Conservation (phyloP, 177 flowering plant species). For the Vitis hybrid region DNA sequence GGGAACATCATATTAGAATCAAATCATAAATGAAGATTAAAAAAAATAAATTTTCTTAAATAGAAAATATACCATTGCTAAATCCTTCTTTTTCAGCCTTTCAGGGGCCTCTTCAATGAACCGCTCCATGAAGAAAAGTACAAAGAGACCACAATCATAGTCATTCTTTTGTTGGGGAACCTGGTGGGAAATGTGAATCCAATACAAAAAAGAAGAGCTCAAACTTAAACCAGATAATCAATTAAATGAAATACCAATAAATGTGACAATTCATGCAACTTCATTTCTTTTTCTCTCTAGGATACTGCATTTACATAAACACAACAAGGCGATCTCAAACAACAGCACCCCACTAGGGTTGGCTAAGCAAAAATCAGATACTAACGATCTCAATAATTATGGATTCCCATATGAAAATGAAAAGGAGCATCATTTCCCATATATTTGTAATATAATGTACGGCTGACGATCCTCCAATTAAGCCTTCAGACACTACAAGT, state of each 20-base stretch:
- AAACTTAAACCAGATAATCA: constrained; percentile 4
- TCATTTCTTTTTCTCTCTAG: no score
- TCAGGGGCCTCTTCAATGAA: constrained; percentile 83
- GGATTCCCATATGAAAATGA: no score
- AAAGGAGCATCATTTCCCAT: no score
- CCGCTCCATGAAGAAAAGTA: constrained; percentile 86
- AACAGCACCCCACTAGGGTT: no score
- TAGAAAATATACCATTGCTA: constrained; percentile 50
- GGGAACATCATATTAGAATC: not conserved
- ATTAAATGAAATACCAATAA: not conserved
- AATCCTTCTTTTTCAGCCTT: constrained; percentile 60
- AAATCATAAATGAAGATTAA: not conserved
- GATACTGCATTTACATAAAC: no score
- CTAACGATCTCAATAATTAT: no score
- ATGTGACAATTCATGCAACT: no score
- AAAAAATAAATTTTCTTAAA: not conserved
- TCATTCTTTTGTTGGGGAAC: constrained; percentile 91
- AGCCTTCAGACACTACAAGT: no score
- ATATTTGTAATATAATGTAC: no score
- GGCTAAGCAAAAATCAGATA: no score
- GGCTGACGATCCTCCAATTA: no score
- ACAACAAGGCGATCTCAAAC: no score
- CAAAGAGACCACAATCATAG: constrained; percentile 94
- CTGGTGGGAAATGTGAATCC: constrained; percentile 30
- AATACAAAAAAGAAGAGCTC: not conserved